Base-by-base conservation (phyloP, 768 basidiomycete species). In the Amanita thiersii region DNA sequence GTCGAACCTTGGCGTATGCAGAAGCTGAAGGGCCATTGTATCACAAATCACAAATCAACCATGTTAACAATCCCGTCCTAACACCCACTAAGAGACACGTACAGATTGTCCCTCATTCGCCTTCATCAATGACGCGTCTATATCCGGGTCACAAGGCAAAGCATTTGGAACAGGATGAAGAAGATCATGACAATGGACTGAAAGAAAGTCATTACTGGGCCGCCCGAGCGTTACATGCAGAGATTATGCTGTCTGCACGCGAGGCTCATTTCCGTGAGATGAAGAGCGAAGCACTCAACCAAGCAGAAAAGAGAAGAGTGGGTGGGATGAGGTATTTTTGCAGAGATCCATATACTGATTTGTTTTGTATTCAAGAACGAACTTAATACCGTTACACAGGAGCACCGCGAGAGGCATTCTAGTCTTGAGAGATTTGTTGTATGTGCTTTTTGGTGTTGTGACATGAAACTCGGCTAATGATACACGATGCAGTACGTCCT, bases 131-230 rank as follows among this genome's bases (percentile, higher is more conserved):
- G n/a, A n/a, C n/a, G n/a, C n/a, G n/a, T n/a, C n/a, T 21, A 11
- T 40, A 32, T 24, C 19, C 26, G 10, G 39, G 15, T 33, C 24
- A 37, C 28, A 29, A 33, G 10, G 19, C 7, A 26, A 15, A 25
- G n/a, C 34, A 19, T 7, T 14, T 37, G 19, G 26, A 7, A 7
- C n/a, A 15, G 2, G 24, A 29, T 14, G 23, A 18, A 33, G 23
- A 21, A 12, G 2, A 35, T n/a, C 14, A 11, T 25, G 11, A 26
- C 9, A 2, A 19, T 14, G 8, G n/a, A n/a, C 5, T 10, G 15
- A 79, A 78, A 49, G 19, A 26, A 21, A 23, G 4, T 5, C 75
- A 73, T 46, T 81, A 82, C 51, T 86, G 84, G 84, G 77, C 77
- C 19, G 61, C 72, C 11, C 73, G 83, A 2, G 81, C 83, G 2